phyloP scores from a whole-genome alignment of 768 basidiomycete genomes.

The Xerocomellus dryophilus region DNA sequence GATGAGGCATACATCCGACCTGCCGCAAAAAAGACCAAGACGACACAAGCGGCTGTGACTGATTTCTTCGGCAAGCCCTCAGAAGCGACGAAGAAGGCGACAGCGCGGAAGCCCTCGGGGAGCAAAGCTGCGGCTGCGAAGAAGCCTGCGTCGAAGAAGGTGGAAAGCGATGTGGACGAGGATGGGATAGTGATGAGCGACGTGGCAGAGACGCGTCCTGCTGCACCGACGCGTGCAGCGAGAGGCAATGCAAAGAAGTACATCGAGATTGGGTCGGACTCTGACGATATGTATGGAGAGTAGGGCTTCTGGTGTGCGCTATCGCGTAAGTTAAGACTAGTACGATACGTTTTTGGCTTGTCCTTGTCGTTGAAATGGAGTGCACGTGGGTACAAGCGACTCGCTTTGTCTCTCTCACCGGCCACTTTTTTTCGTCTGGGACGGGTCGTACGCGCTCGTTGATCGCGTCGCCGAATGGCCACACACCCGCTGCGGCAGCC shows the following conservation, averaged over 20 bases:
- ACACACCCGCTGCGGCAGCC: slow-evolving; percentile 45
- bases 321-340: too few relatives aligned
- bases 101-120: slow-evolving; percentile 51
- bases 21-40: slow-evolving; percentile 51
- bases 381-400: slow-evolving; percentile 4
- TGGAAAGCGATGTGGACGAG: slow-evolving; percentile 45
- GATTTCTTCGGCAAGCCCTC: slow-evolving; percentile 59
- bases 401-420: slow-evolving; percentile 1
- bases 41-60: slow-evolving; percentile 42
- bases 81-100: slow-evolving; percentile 39
- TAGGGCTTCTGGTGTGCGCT: not conserved
- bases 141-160: slow-evolving; percentile 42
- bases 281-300: slow-evolving; percentile 47
- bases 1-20: slow-evolving; percentile 46
- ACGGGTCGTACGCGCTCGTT: not conserved
- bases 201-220: slow-evolving; percentile 39
- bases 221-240: slow-evolving; percentile 48
- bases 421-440: not conserved
- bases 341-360: not conserved
- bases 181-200: slow-evolving; percentile 40
- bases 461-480: slow-evolving; percentile 17
- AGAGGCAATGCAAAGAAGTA: slow-evolving; percentile 55
- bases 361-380: not conserved
- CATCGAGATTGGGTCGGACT: slow-evolving; percentile 54
- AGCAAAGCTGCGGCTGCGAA: slow-evolving; percentile 58